phyloP scores from a whole-genome alignment of 768 basidiomycete genomes.

The Mrakia hoshinonis region DNA sequence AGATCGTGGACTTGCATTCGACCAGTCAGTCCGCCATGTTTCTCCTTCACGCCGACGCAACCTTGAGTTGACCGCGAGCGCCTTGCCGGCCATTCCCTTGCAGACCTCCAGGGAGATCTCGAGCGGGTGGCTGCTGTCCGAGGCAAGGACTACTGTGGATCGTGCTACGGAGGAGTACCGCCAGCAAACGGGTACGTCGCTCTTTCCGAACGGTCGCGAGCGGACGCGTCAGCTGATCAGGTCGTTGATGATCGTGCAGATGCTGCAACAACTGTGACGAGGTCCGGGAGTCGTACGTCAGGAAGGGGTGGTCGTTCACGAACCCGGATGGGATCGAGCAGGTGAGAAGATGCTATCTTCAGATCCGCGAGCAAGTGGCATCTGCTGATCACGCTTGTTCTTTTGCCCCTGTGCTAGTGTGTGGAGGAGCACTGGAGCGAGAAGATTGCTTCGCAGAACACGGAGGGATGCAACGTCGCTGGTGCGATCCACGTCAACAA shows the following conservation, averaged over 20 bases:
- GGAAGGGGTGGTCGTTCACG: conserved; percentile 89
- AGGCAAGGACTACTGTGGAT: conserved; percentile 73
- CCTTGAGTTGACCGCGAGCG: conserved; percentile 9
- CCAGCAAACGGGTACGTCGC: conserved; percentile 30
- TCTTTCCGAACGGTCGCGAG: conserved; percentile 40
- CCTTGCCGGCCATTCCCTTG: conserved; percentile 2
- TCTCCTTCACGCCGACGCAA: conserved; percentile 34
- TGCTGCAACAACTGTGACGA: conserved; percentile 97
- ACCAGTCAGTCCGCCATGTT: conserved; percentile 7
- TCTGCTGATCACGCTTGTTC: background rate
- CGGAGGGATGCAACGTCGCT: conserved; percentile 87
- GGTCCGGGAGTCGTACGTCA: conserved; percentile 78
- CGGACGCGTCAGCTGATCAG: background rate
- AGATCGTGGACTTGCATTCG: conserved; percentile 45
- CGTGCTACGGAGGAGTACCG: conserved; percentile 75
- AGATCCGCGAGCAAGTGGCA: background rate
- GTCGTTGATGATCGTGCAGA: conserved; percentile 44
- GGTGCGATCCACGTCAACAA: conserved; percentile 93
- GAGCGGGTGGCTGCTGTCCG: conserved; percentile 61
- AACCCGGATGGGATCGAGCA: conserved; percentile 88
- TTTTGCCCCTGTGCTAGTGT: conserved; percentile 52
- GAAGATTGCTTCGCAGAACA: conserved; percentile 79
- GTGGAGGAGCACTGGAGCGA: conserved; percentile 89
- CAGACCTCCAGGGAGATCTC: conserved; percentile 66
- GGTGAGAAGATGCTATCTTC: conserved; percentile 45